Evolutionary conservation across 2,329 filamentous ascomycete species (phyloP).

Genomic region (Penicillium digitatum): DNA sequence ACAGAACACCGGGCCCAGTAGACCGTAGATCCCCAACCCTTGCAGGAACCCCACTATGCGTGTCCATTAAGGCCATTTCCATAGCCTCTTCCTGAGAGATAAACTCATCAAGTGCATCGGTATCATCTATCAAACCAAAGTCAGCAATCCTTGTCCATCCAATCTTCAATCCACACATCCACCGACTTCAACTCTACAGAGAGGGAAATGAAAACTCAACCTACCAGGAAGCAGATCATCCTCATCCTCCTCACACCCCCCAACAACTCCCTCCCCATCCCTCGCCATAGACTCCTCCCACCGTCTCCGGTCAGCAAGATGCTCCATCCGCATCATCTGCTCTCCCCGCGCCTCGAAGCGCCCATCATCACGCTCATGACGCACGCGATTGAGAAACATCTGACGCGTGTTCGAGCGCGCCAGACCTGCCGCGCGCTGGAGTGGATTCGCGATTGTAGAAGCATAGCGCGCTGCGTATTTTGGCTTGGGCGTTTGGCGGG

Average conservation of each 20-base stretch:
- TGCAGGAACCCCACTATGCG: neutral
- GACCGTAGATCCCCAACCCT: neutral
- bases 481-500: slow-evolving; percentile 19
- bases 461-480: slow-evolving; percentile 39
- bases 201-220: slow-evolving; percentile 11
- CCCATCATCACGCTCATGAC: slow-evolving; percentile 37
- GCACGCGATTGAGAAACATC: slow-evolving; percentile 43
- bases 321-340: slow-evolving; percentile 44
- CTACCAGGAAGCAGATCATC: slow-evolving; percentile 27
- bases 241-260: slow-evolving; percentile 24
- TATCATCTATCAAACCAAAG: slow-evolving; percentile 19
- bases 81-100: slow-evolving; percentile 34
- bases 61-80: slow-evolving; percentile 30
- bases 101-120: slow-evolving; percentile 37
- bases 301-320: slow-evolving; percentile 35
- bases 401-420: slow-evolving; percentile 36
- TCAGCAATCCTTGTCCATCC: neutral
- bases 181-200: no score
- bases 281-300: slow-evolving; percentile 41
- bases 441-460: slow-evolving; percentile 32
- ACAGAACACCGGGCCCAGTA: slow-evolving; percentile 20
- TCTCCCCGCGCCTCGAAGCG: slow-evolving; percentile 42
- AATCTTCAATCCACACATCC: neutral
- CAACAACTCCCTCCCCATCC: slow-evolving; percentile 25
- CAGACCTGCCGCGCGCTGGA: slow-evolving; percentile 25